Conservation (phyloP, 2,329 filamentous ascomycete genomes). For the Pestalotiopsis sp. region DNA sequence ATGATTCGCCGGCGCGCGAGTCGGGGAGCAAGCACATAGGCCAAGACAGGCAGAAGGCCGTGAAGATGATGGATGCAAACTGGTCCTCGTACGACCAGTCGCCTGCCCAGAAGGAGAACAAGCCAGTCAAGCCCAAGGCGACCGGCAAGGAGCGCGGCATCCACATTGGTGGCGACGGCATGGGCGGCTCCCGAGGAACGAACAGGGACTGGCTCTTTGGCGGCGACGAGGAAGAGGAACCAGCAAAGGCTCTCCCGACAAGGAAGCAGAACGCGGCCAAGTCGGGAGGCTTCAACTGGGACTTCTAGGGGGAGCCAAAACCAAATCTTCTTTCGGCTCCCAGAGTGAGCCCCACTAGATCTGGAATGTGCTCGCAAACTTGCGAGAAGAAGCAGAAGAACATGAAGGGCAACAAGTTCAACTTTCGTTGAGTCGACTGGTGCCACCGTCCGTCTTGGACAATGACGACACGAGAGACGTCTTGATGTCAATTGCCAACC, state of each 20-base stretch:
- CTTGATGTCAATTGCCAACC: too few relatives aligned
- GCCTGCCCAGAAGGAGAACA: slow-evolving; percentile 58
- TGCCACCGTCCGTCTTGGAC: not conserved
- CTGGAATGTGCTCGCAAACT: not conserved
- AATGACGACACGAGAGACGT: too few relatives aligned
- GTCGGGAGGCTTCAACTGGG: slow-evolving; percentile 33
- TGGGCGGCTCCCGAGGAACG: slow-evolving; percentile 62
- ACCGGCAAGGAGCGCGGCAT: slow-evolving; percentile 39
- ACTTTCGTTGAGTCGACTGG: slow-evolving; percentile 17
- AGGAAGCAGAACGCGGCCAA: slow-evolving; percentile 36
- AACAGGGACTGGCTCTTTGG: slow-evolving; percentile 62
- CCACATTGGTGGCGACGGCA: slow-evolving; percentile 62
- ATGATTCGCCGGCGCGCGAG: slow-evolving; percentile 60
- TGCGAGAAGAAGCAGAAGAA: not conserved
- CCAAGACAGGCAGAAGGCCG: slow-evolving; percentile 67
- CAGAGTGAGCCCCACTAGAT: not conserved
- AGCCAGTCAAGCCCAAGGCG: slow-evolving; percentile 22
- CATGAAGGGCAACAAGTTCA: not conserved
- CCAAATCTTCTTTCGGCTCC: slow-evolving; percentile 6
- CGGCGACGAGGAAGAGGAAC: slow-evolving; percentile 48
- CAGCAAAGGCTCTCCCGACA: slow-evolving; percentile 38
- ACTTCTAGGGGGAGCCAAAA: slow-evolving; percentile 32
- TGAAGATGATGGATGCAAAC: slow-evolving; percentile 73
- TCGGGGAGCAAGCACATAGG: slow-evolving; percentile 47
- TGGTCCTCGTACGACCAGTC: slow-evolving; percentile 61